Base-by-base conservation (phyloP, 1,284 basidiomycete genomes). In the Thecaphora thlaspeos region DNA sequence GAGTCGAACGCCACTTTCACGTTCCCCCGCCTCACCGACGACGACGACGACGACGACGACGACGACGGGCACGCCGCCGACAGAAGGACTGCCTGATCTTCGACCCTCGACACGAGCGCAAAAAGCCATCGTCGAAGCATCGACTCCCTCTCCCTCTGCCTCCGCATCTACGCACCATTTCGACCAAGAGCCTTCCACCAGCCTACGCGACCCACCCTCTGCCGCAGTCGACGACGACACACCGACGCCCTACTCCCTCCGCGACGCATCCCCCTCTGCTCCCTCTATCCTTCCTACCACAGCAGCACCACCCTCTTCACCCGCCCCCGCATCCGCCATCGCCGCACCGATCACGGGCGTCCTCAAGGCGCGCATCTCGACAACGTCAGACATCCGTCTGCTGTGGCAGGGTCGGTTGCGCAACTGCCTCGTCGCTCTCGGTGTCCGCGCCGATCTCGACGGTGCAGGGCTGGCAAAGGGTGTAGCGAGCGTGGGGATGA, bases 341-440 rank as follows among this genome's bases (percentile, higher is more conserved):
- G 3, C 46, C 9, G 10, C 43, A 36, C 11, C 85, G 55, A 81
- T 90, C 9, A 83, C 83, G 40, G 91, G 92, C 5, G 89, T 96
- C 0, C 82, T 97, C 45, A 96, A 96, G 80, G 87, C 89, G 4
- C 84, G 89, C 48, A 84, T 90, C 19, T 91, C 90, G 0, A 93
- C 91, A 0, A 65, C 52, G 3, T 57, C 64, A 19, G 88, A 91
- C 64, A 82, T 95, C 26, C 88, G 92, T 5, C 78, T 97, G 30
- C 84, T 96, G 74, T 97, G 93, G 89, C 91, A 96, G 81, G 90
- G 91, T 8, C 85, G 91, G n/a, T 80, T 96, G 69, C 84, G 87
- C 41, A 90, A 91, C 70, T 88, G 92, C 80, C 82, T 97, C 17
- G 86, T 97, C 63, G 89, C 90, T 55, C 79, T 94, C 26, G 93